Evolutionary conservation across 495 filamentous ascomycete species (phyloP), one percentile per base, ranked within the genome.

Genomic region (Aspergillus cavernicola): DNA sequence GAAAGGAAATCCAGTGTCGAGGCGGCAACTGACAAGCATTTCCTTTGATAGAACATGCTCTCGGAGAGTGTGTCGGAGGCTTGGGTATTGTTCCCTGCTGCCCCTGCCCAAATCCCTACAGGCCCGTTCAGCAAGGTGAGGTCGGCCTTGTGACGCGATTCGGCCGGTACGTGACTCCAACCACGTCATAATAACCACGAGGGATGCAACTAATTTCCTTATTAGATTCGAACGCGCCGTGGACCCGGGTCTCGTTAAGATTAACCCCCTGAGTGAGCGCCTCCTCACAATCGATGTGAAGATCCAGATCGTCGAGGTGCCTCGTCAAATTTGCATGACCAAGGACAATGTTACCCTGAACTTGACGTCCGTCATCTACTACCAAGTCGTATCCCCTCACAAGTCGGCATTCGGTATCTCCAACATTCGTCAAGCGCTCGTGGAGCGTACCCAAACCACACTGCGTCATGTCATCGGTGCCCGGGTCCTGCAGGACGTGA

Each of bases 291-390:
- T 99, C 58, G 93, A 99, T 68, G 93, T 99, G 69, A 97, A 97
- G 83, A 97, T 97, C 61, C 93, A 99, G 73, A 95, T 97, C 60
- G 91, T 91, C 67, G 90, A 99, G 78, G 93, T 98, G 6, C 93
- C 93, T 6, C 82, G 89, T 67, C 93, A 99, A 73, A 82, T 92
- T 61, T 97, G 92, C 80, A 99, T 99, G 92, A 99, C 95, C 69
- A 97, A 96, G 72, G 93, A 99, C 76, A 97, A 97, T 61, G 93
- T 97, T 52, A 95, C 86, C 20, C 80, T 98, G 38, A 83, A 92
- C 62, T 80, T 98, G 52, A 97, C 90, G 29, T 92, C 87, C 23
- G 93, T 99, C 57, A 99, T 99, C 77, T 99, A 99, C 80, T 99
- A 99, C 78, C 90, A 95, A 79, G 89, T 99, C 65, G 85, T 82